Conservation (phyloP, 768 basidiomycete species). For the Gautieria morchelliformis region DNA sequence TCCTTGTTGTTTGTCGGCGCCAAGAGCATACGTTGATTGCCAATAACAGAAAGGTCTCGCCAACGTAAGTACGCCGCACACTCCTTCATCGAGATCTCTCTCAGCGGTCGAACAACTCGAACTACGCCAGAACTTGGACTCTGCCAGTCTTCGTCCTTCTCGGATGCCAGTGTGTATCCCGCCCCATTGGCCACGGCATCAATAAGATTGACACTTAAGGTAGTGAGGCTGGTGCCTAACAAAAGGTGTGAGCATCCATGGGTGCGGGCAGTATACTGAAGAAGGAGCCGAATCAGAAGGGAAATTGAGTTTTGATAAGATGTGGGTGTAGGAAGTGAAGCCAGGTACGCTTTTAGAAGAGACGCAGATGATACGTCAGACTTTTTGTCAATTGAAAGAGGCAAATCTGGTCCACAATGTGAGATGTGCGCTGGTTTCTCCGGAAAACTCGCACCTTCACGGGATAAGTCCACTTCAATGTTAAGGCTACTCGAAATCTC, state of each 20-base stretch:
- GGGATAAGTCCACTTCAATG: slow-evolving; percentile 33
- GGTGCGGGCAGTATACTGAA: slow-evolving; percentile 54
- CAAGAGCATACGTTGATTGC: slow-evolving; percentile 27
- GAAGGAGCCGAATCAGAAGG: slow-evolving; percentile 53
- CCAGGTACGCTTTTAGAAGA: slow-evolving; percentile 42
- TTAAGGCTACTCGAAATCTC: slow-evolving; percentile 28
- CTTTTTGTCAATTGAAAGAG: background rate
- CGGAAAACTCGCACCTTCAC: slow-evolving; percentile 35
- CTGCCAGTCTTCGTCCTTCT: slow-evolving; percentile 64
- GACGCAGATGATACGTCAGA: slow-evolving; percentile 11
- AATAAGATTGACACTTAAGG: slow-evolving; percentile 64
- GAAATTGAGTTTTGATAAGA: slow-evolving; percentile 51
- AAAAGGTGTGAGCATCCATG: slow-evolving; percentile 64
- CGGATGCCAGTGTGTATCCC: slow-evolving; percentile 60
- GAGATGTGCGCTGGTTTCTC: background rate
- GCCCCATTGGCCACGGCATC: slow-evolving; percentile 68
- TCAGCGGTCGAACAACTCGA: slow-evolving; percentile 54
- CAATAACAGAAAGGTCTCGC: slow-evolving; percentile 44
- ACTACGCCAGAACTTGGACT: slow-evolving; percentile 24
- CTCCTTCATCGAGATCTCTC: slow-evolving; percentile 71
- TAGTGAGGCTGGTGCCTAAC: slow-evolving; percentile 72
- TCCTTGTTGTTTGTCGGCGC: slow-evolving; percentile 32
- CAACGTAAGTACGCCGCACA: slow-evolving; percentile 74
- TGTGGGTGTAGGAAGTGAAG: slow-evolving; percentile 65
- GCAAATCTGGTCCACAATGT: slow-evolving; percentile 14